These are phyloP conservation scores for Naganishia sp. DNA, from an alignment of 1,284 basidiomycete species.

Conservation along the genomic window DNA sequence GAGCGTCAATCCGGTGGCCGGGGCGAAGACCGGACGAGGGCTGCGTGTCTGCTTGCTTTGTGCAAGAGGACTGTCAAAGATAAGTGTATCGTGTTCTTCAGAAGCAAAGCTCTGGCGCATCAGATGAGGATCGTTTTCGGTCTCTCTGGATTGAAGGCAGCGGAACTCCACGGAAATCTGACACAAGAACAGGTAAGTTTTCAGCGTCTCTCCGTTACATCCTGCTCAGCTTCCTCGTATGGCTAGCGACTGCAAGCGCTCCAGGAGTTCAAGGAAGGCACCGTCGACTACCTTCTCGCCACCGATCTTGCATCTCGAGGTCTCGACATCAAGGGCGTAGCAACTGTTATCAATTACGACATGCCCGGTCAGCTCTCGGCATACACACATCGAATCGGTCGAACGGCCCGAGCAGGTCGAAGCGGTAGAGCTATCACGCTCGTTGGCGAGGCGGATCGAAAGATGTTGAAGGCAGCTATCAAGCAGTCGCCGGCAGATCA, in stretches of 20 bases:
- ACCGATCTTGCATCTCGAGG: slow-evolving; percentile 95
- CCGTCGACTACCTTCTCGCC: slow-evolving; percentile 86
- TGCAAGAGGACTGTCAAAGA: slow-evolving; percentile 85
- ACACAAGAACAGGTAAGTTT: slow-evolving; percentile 83
- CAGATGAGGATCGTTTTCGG: slow-evolving; percentile 93
- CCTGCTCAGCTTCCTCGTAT: slow-evolving; percentile 29
- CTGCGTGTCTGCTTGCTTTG: slow-evolving; percentile 76
- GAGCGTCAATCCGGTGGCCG: slow-evolving; percentile 59
- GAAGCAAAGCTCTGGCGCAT: slow-evolving; percentile 95
- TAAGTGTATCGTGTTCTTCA: slow-evolving; percentile 86
- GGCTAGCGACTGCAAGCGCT: slow-evolving; percentile 78
- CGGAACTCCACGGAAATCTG: slow-evolving; percentile 91
- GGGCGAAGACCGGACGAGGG: slow-evolving; percentile 68
- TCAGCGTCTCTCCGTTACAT: slow-evolving; percentile 6
- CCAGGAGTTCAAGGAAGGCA: slow-evolving; percentile 80
- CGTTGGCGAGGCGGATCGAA: slow-evolving; percentile 93
- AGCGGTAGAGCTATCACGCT: slow-evolving; percentile 92
- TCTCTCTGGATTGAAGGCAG: slow-evolving; percentile 80
- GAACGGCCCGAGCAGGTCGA: slow-evolving; percentile 91
- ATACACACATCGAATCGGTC: slow-evolving; percentile 93
- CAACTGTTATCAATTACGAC: slow-evolving; percentile 96
- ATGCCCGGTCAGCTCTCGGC: slow-evolving; percentile 93
- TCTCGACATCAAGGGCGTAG: slow-evolving; percentile 96
- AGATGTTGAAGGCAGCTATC: slow-evolving; percentile 93
- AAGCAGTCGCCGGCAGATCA: slow-evolving; percentile 83